Base-by-base conservation (phyloP, 2,329 filamentous ascomycete genomes). In the Xylaria sp. region DNA sequence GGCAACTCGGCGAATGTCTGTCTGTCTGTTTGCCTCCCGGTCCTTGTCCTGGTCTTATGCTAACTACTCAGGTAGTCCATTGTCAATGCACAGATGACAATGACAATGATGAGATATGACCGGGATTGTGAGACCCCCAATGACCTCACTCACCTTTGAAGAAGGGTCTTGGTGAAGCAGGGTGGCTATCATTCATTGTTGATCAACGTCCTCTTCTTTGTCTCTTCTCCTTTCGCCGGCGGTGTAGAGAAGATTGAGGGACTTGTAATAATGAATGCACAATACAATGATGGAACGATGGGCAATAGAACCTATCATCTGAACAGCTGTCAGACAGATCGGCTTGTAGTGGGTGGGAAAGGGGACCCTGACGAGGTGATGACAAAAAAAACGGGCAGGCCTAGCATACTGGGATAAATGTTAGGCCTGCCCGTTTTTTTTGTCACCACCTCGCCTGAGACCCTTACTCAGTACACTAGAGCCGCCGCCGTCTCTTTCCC, bases 41-140 rank as follows among this genome's bases (percentile, higher is more conserved):
- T 13, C 34, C 37, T 44, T 41, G 55, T 55, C 34, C 37, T 44
- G 39, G 55, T 55, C 60, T 54, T 39, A n/a, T 37, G 10, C 34
- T 37, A 37, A 37, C 34, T 37, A 37, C 34, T 37, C 10, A 37
- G 8, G 32, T 48, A 20, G 56, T 52, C 62, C 37, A 23, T 52
- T 32, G 28, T 56, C 39, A 34, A 57, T 60, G 51, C 60, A 34
- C 44, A 60, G 56, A 28, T 28, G 28, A 28, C 28, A 28, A 51
- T 41, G 41, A 32, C 15, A 55, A 69, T 69, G 62, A 66, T 57
- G 62, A 57, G 61, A 69, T 66, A n/a, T 57, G 66, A 66, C 57
- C 46, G 39, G 55, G 59, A 55, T 63, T 61, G 59, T 63, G 63
- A 59, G 54, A 63, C 28, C 13, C 60, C 48, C 25, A 58, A 67